phyloP scores from a whole-genome alignment of 2,329 filamentous ascomycete species.

The Saccharata proteae region DNA sequence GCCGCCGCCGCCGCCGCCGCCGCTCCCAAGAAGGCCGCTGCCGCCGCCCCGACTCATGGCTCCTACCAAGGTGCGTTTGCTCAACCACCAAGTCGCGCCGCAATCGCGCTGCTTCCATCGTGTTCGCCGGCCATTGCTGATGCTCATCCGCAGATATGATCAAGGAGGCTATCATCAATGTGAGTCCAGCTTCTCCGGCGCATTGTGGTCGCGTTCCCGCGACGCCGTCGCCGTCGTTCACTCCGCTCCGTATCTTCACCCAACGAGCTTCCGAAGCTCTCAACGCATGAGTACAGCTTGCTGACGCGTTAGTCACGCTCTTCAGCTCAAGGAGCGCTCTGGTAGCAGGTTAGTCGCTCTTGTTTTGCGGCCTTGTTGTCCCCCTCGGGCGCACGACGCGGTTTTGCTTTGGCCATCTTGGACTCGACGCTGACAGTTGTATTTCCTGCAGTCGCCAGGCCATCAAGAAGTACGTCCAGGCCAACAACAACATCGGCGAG shows the following conservation, averaged over 20 bases:
- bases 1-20: constrained; percentile 39
- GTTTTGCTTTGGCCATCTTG: constrained; percentile 15
- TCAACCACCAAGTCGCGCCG: constrained; percentile 29
- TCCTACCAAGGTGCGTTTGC: constrained; percentile 52
- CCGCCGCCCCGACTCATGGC: constrained; percentile 43
- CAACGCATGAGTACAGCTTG: constrained; percentile 13
- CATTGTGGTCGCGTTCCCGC: constrained; percentile 28
- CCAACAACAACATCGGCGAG: constrained; percentile 53
- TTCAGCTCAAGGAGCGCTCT: constrained; percentile 57
- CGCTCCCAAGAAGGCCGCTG: constrained; percentile 45
- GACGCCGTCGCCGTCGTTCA: constrained; percentile 22
- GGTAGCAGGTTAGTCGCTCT: constrained; percentile 50
- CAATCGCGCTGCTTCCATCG: constrained; percentile 22
- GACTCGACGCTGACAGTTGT: constrained; percentile 22
- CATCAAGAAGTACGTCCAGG: constrained; percentile 63
- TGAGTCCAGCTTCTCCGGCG: constrained; percentile 46
- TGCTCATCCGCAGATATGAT: constrained; percentile 51
- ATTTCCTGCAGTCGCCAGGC: constrained; percentile 47
- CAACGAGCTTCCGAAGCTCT: constrained; percentile 13
- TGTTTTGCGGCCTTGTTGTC: constrained; percentile 15
- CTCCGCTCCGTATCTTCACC: constrained; percentile 18
- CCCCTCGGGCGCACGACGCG: constrained; percentile 15
- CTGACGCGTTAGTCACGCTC: constrained; percentile 37
- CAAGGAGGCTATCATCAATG: constrained; percentile 58
- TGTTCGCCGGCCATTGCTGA: constrained; percentile 45